Base-by-base conservation (phyloP, 371 early-diverging fungal genomes). In the Mucor circinelloides region DNA sequence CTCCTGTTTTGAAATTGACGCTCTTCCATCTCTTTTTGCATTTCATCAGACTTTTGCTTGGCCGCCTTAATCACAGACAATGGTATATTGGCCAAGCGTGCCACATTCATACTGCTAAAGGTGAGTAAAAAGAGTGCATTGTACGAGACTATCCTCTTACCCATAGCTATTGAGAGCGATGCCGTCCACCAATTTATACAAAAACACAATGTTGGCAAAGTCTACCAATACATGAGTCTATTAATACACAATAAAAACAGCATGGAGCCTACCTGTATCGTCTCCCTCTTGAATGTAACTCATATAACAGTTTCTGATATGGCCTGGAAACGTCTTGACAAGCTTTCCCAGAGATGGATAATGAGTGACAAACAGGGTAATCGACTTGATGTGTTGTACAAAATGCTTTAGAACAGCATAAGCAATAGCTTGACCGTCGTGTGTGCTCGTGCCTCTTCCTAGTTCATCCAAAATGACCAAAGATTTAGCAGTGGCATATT, bases 401-500 rank as follows among this genome's bases (percentile, higher is more conserved):
- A 99, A 78, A 64, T 96, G 86, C 27, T 86, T 67, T 8, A 99
- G 75, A 0, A 96, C 93, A 0, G 96, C 94, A 64, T 88, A 91
- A 0, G 99, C 98, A 42, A 99, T 91, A 0, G 96, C 89, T 31
- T 94, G 81, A 0, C 99, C 99, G 69, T 99, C 99, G 38, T 84
- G 80, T 1, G 97, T 93, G 13, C 93, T 88, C 0, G 99, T 99
- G 21, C 99, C 99, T 58, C 99, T 90, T 10, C 99, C 99, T 27
- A 99, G 86, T 70, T 99, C 99, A 77, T 99, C 99, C 73, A 99
- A 84, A 34, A 99, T 92, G 1, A 96, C 93, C 61, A 96, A 75
- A 0, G 91, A 92, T 15, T 87, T 81, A 7, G 68, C 65, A 2
- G 96, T 94, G 1, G 90, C 87, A 12, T 83, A 72, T 32, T 79